These are phyloP conservation scores for Aphanoascus verrucosus DNA, from an alignment of 2,329 filamentous ascomycete species.

Conservation along the genomic window DNA sequence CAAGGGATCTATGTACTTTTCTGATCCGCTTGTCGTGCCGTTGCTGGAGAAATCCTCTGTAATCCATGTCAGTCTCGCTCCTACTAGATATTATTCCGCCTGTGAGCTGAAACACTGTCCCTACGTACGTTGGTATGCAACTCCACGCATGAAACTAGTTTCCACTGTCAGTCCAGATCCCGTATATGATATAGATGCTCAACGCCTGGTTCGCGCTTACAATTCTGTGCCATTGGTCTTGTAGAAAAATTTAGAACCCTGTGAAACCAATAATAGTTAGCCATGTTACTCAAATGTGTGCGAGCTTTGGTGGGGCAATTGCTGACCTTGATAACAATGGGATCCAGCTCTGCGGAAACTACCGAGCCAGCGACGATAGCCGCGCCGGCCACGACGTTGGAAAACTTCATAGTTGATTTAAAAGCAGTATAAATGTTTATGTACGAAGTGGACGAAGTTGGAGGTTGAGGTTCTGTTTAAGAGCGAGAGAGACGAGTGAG, in stretches of 20 bases:
- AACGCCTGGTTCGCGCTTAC: slow-evolving; percentile 28
- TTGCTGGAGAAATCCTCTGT: slow-evolving; percentile 49
- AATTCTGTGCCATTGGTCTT: slow-evolving; percentile 67
- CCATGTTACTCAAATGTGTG: background rate
- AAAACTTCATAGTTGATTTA: slow-evolving; percentile 45
- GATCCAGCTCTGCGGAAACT: slow-evolving; percentile 45
- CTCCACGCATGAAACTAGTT: slow-evolving; percentile 70
- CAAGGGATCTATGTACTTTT: slow-evolving; percentile 70
- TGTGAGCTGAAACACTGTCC: background rate
- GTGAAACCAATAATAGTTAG: slow-evolving; percentile 12
- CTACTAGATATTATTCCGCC: background rate
- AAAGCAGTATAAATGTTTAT: background rate
- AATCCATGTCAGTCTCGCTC: slow-evolving; percentile 10
- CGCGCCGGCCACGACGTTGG: slow-evolving; percentile 40
- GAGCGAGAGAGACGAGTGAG: background rate
- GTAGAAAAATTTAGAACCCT: slow-evolving; percentile 84
- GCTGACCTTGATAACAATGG: slow-evolving; percentile 53
- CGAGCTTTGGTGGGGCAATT: background rate
- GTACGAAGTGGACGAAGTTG: background rate
- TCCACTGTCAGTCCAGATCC: slow-evolving; percentile 14
- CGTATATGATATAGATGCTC: slow-evolving; percentile 5
- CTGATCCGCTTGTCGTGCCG: slow-evolving; percentile 42
- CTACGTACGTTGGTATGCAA: slow-evolving; percentile 71
- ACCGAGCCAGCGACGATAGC: slow-evolving; percentile 40
- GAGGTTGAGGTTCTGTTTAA: background rate